Base-by-base conservation (phyloP, 306 rosid genomes). In the Trifolium repens region DNA sequence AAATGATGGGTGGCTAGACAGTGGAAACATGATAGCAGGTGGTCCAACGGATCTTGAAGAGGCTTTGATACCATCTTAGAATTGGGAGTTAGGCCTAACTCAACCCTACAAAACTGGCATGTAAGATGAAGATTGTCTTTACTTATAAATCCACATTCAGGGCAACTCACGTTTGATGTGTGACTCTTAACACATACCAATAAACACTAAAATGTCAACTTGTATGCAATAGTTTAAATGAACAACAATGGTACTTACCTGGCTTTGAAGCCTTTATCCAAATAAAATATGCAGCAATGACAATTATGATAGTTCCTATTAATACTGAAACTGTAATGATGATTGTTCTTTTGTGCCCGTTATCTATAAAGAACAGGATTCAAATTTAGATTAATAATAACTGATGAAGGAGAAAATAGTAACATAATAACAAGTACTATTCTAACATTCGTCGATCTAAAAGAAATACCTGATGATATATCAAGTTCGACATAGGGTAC, bases 401-500 rank as follows among this genome's bases (percentile, higher is more conserved):
- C 7, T 0, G 3, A 11, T 4, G 2, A 55, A 55, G 14, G 32
- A 55, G 61, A 55, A 55, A 3, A 19, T 55, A 55, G 15, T 55
- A 55, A 22, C 61, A 19, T 55, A 19, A 19, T 30, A 24, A 24
- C 37, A 11, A 58, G 34, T 30, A 30, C 5, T 4, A 0, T 30
- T 3, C 34, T 3, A 30, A 30, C 34, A 30, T 30, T 30, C 3
- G 5, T 32, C 35, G 0, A 32, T 32, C 35, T 32, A 32, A 32
- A 3, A 32, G 12, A 11, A 26, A 24, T 26, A 58, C 14, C 22
- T 69, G n/a, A 39, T 10, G 7, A 0, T 32, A 32, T 42, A 53
- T 80, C 53, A 5, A 79, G 75, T 15, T 79, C 87, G 2, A 49
- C 3, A 19, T 71, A 2, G 40, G 84, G 76, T 17, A 71, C 19